Base-by-base conservation (phyloP, 495 filamentous ascomycete species). In the Pyrenula aspistea region DNA sequence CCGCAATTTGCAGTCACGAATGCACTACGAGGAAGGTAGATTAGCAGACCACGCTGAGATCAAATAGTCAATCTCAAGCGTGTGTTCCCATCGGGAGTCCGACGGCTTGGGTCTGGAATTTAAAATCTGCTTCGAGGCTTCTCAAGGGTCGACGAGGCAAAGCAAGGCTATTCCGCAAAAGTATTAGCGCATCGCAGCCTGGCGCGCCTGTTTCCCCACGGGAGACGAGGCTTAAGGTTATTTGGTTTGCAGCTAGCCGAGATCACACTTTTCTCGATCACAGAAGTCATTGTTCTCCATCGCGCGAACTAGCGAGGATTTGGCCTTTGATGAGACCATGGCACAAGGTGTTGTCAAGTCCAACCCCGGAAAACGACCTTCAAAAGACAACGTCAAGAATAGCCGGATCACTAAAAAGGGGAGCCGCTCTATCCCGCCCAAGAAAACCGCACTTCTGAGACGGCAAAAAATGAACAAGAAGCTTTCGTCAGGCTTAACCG, bases 401-500 rank as follows among this genome's bases (percentile, higher is more conserved):
- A 56, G 59, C 51, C 4, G 31, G 15, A 65, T 59, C 10, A 61
- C 79, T 15, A 83, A 83, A 66, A 80, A 76, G 60, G 83, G 84
- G 22, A 64, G 71, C 10, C 70, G 81, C 15, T 74, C 80, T 49
- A 84, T 89, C 53, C 84, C 85, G 21, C 87, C 87, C 3, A 87
- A 85, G 72, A 89, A 86, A 59, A 67, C 73, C 21, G 64, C 67
- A 2, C 69, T 88, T 36, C 76, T 84, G 24, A 76, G 78, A 63
- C 72, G 79, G 68, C 66, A 78, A 55, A 82, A 82, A 63, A 68
- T 86, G 65, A 81, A 72, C 3, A 88, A 85, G 76, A 88, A 86
- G 79, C 73, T 83, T 53, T 74, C 82, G 0, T 75, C 83, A 0
- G 84, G 85, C 0, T 71, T 90, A 21, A 77, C 76, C 2, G 73